Evolutionary conservation across 805 yeast genomes (phyloP).

Genomic region (Candida anglica): DNA sequence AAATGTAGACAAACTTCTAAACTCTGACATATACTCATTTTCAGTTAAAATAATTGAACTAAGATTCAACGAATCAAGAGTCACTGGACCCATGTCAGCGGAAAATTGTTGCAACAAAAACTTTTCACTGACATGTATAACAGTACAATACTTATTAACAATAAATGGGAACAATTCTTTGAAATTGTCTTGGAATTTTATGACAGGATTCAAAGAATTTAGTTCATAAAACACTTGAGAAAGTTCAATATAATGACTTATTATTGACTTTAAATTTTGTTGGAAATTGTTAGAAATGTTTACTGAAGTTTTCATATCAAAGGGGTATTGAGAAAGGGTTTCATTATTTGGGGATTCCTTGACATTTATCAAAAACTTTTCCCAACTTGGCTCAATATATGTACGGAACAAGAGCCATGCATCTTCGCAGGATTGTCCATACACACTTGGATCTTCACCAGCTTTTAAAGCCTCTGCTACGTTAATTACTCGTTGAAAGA

Average conservation of each 20-base stretch:
- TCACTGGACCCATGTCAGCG: not conserved
- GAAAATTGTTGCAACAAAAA: not conserved
- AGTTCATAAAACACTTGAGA: slow-evolving; percentile 5
- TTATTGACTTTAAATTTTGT: slow-evolving; percentile 2
- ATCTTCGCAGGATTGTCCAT: slow-evolving; percentile 10
- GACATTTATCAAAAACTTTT: slow-evolving; percentile 4
- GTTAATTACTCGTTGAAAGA: slow-evolving; percentile 4
- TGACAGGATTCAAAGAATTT: slow-evolving; percentile 5
- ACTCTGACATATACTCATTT: too few relatives aligned
- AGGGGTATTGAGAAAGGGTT: slow-evolving; percentile 3
- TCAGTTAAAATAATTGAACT: not conserved
- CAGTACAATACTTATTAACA: slow-evolving; percentile 3
- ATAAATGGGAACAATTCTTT: slow-evolving; percentile 3
- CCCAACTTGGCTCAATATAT: slow-evolving; percentile 17
- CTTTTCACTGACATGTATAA: slow-evolving; percentile 3
- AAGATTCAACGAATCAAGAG: too few relatives aligned
- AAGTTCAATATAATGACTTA: slow-evolving; percentile 3
- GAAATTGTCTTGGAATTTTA: slow-evolving; percentile 4
- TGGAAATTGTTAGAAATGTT: slow-evolving; percentile 1
- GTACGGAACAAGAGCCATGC: slow-evolving; percentile 15
- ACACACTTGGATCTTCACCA: slow-evolving; percentile 10
- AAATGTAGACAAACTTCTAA: too few relatives aligned
- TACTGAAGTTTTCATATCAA: too few relatives aligned
- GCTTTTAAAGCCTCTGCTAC: slow-evolving; percentile 7
- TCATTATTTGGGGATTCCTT: not conserved